These are phyloP conservation scores for Aspergillus fumigatus DNA, from an alignment of 2,329 filamentous ascomycete genomes.

Conservation along the genomic window DNA sequence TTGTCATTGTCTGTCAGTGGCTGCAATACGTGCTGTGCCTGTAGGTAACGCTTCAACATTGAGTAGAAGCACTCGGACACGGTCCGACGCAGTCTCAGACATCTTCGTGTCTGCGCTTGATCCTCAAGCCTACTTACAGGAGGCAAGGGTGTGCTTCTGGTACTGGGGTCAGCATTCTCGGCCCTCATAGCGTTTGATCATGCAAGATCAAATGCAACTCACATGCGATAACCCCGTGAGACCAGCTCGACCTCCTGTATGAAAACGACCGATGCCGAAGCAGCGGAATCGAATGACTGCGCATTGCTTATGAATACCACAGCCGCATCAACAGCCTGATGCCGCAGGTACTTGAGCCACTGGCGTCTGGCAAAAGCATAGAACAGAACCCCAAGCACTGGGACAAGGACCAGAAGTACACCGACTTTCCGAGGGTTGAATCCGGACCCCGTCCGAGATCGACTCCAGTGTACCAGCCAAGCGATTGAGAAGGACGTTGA, in stretches of 20 bases:
- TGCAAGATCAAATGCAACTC: slow-evolving; percentile 32
- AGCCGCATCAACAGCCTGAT: slow-evolving; percentile 67
- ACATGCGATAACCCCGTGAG: slow-evolving; percentile 83
- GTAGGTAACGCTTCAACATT: slow-evolving; percentile 66
- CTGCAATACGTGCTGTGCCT: slow-evolving; percentile 64
- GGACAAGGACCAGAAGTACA: slow-evolving; percentile 43
- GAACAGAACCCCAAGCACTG: slow-evolving; percentile 52
- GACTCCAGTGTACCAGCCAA: slow-evolving; percentile 68
- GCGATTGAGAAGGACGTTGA: slow-evolving; percentile 57
- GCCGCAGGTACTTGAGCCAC: slow-evolving; percentile 73
- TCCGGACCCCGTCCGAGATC: slow-evolving; percentile 50
- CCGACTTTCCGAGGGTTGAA: slow-evolving; percentile 39
- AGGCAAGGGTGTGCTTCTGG: slow-evolving; percentile 78
- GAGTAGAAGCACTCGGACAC: slow-evolving; percentile 66
- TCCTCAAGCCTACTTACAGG: slow-evolving; percentile 92
- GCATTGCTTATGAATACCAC: slow-evolving; percentile 66
- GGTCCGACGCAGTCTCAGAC: slow-evolving; percentile 71
- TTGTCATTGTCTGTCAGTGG: slow-evolving; percentile 73
- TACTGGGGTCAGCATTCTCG: slow-evolving; percentile 19
- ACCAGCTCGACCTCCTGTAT: slow-evolving; percentile 96
- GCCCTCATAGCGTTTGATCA: slow-evolving; percentile 3
- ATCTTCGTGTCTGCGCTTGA: slow-evolving; percentile 71
- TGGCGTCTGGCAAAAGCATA: slow-evolving; percentile 73
- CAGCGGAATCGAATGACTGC: slow-evolving; percentile 75
- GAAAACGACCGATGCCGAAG: slow-evolving; percentile 69